These are phyloP conservation scores for Phialemonium atrogriseum DNA, from an alignment of 2,329 filamentous ascomycete genomes.

Conservation along the genomic window DNA sequence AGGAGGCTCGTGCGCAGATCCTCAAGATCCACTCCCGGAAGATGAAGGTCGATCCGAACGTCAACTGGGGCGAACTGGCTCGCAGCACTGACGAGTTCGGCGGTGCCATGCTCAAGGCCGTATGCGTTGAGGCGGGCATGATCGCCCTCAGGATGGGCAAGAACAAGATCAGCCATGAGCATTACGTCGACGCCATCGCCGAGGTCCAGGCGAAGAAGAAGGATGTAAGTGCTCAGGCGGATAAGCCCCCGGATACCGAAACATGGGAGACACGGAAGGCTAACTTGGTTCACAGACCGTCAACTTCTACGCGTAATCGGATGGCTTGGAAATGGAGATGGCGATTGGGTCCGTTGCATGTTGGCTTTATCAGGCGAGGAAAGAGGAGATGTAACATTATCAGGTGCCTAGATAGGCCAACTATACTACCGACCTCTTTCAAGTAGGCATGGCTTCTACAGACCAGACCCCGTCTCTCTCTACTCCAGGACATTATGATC, in stretches of 20 bases:
- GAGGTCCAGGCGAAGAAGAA: constrained; percentile 97
- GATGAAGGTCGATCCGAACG: constrained; percentile 88
- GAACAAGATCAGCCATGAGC: constrained; percentile 94
- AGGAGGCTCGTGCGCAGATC: constrained; percentile 95
- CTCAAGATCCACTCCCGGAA: constrained; percentile 95
- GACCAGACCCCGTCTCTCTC: too few species aligned
- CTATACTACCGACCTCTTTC: too few species aligned
- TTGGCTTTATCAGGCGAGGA: too few species aligned
- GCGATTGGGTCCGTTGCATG: too few species aligned
- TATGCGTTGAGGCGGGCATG: constrained; percentile 98
- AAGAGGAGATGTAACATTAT: too few species aligned
- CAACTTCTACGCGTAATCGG: constrained; percentile 30
- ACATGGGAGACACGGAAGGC: neutral
- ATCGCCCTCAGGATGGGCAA: constrained; percentile 91
- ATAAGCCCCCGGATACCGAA: neutral
- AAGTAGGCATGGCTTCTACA: too few species aligned
- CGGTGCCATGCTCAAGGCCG: constrained; percentile 94
- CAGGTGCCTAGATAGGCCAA: too few species aligned
- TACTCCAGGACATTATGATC: too few species aligned
- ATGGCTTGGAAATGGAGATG: neutral
- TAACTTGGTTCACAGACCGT: constrained; percentile 13
- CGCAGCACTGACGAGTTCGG: constrained; percentile 98
- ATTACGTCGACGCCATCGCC: constrained; percentile 96
- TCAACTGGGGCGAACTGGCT: constrained; percentile 95
- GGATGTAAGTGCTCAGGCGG: constrained; percentile 46